Evolutionary conservation across 352 stramenopile species (phyloP).

Genomic region (Albugo candida): DNA sequence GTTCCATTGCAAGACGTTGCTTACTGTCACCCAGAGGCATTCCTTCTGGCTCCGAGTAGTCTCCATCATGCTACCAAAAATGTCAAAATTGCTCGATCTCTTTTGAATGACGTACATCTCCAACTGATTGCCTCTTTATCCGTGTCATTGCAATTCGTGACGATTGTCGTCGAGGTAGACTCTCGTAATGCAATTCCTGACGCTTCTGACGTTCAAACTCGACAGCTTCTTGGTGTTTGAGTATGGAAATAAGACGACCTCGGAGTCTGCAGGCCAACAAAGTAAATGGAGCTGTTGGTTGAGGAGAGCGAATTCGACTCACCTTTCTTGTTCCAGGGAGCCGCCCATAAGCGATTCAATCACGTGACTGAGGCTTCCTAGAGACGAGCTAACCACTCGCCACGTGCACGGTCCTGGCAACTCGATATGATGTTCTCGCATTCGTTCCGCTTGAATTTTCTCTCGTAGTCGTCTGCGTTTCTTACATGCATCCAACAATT

Average conservation of each 20-base stretch:
- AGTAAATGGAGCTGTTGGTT: background rate
- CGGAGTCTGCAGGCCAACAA: conserved; percentile 17
- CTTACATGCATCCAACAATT: conserved; percentile 32
- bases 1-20: conserved; percentile 30
- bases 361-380: conserved; percentile 36
- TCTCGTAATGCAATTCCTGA: conserved; percentile 51
- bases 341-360: conserved; percentile 31
- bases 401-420: conserved; percentile 35
- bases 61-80: conserved; percentile 1
- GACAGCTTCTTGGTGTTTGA: conserved; percentile 58
- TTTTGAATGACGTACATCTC: conserved; percentile 7
- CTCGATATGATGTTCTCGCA: conserved; percentile 11
- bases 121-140: conserved; percentile 45
- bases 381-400: conserved; percentile 47
- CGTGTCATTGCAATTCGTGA: conserved; percentile 62
- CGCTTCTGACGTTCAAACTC: conserved; percentile 42
- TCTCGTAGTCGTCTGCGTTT: conserved; percentile 25
- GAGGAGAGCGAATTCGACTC: conserved; percentile 1
- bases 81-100: background rate
- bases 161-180: conserved; percentile 57
- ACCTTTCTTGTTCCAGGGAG: conserved; percentile 59
- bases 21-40: conserved; percentile 10
- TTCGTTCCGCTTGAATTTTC: conserved; percentile 29
- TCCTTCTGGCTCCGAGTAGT: conserved; percentile 5
- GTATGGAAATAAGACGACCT: conserved; percentile 50